These are phyloP conservation scores for Blepharisma japonicum DNA, from an alignment of 73 alveolate genomes.

Conservation along the genomic window DNA sequence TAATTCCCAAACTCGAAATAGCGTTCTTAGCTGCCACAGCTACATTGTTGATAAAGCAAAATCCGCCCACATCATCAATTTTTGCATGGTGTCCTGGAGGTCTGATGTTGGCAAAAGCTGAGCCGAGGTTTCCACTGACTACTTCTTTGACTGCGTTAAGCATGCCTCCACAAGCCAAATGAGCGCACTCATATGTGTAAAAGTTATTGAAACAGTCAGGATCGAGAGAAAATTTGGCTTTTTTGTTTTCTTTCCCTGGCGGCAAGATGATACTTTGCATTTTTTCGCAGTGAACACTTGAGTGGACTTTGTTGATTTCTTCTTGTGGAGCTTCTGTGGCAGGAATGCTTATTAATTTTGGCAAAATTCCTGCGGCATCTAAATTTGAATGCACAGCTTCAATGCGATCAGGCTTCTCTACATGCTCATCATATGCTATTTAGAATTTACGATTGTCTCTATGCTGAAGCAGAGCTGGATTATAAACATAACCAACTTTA, in stretches of 20 bases:
- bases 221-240: background rate
- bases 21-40: slow-evolving; percentile 56
- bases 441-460: slow-evolving; percentile 34
- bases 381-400: slow-evolving; percentile 50
- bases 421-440: slow-evolving; percentile 45
- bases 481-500: slow-evolving; percentile 51
- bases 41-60: slow-evolving; percentile 82
- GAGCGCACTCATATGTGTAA: background rate
- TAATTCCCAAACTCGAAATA: slow-evolving; percentile 36
- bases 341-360: slow-evolving; percentile 41
- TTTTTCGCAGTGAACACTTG: slow-evolving; percentile 45
- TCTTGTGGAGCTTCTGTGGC: slow-evolving; percentile 51
- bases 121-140: background rate
- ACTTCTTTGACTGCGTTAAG: background rate
- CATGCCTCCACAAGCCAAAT: background rate
- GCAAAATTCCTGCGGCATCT: slow-evolving; percentile 37
- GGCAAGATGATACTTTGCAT: slow-evolving; percentile 25
- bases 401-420: slow-evolving; percentile 59
- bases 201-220: background rate
- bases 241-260: background rate
- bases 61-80: slow-evolving; percentile 63
- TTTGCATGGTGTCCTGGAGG: slow-evolving; percentile 93
- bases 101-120: slow-evolving; percentile 32
- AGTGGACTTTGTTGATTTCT: slow-evolving; percentile 50
- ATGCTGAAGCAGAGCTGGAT: slow-evolving; percentile 60